A percentile compares a stretch with the other conserved stretches of the same genome.
Evolutionary conservation across 495 filamentous ascomycete genomes (phyloP).

Genomic region (Evernia prunastri): DNA sequence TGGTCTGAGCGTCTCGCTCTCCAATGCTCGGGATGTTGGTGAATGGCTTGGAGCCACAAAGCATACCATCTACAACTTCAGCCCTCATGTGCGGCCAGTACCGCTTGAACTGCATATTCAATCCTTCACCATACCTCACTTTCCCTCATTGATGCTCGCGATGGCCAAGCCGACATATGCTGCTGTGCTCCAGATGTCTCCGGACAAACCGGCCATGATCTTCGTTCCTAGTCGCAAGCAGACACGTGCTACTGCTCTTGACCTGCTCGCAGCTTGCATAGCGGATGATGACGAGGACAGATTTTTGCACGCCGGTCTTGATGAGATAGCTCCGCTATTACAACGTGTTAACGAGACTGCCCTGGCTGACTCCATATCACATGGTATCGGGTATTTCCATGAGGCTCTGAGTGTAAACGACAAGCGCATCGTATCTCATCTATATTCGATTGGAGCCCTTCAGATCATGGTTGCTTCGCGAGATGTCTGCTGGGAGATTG

Average conservation of each 20-base stretch:
- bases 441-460: conserved; percentile 86
- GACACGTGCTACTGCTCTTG: conserved; percentile 78
- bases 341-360: conserved; percentile 76
- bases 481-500: conserved; percentile 94
- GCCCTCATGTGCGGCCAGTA: conserved; percentile 77
- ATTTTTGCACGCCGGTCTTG: conserved; percentile 74
- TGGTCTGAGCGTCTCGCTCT: conserved; percentile 84
- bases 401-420: conserved; percentile 84
- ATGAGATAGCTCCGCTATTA: conserved; percentile 76
- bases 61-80: conserved; percentile 98
- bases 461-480: conserved; percentile 90
- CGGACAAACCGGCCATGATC: conserved; percentile 80
- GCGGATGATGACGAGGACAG: conserved; percentile 90
- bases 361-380: conserved; percentile 83
- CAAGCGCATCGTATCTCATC: conserved; percentile 85
- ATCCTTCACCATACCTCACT: conserved; percentile 92
- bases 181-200: conserved; percentile 74
- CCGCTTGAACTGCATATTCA: conserved; percentile 93
- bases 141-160: conserved; percentile 94
- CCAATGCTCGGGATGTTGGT: conserved; percentile 88
- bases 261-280: conserved; percentile 75
- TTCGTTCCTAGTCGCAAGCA: conserved; percentile 95
- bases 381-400: conserved; percentile 96
- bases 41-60: conserved; percentile 99
- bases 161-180: conserved; percentile 94